phyloP scores from a whole-genome alignment of 1,139 yeast species.

The Blastobotrys aristatus region DNA sequence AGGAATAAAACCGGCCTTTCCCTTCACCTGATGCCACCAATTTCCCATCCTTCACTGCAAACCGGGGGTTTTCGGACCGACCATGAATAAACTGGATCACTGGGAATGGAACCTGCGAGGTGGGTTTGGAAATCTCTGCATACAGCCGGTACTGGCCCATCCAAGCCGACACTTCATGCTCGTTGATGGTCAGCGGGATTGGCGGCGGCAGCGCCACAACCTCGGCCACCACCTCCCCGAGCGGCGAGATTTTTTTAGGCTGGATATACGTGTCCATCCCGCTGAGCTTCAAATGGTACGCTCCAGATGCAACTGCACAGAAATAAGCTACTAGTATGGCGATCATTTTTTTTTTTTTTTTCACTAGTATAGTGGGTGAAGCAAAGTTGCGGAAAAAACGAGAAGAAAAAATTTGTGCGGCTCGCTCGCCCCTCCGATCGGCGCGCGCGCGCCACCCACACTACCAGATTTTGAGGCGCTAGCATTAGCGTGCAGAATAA shows the following conservation, averaged over 20 bases:
- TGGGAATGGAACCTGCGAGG: conserved; percentile 9
- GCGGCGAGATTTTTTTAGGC: conserved; percentile 6
- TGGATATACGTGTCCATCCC: background rate
- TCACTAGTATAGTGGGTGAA: too few species aligned
- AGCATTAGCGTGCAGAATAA: too few species aligned
- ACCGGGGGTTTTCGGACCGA: background rate
- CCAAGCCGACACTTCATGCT: background rate
- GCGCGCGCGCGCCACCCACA: too few species aligned
- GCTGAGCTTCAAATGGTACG: background rate
- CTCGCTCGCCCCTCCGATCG: too few species aligned
- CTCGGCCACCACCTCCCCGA: conserved; percentile 6
- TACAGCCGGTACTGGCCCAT: background rate
- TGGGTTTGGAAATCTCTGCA: conserved; percentile 5
- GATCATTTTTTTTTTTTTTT: too few species aligned
- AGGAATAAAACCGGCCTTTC: conserved; percentile 1
- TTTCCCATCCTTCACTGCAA: background rate
- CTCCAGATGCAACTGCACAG: background rate
- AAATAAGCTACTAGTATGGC: background rate
- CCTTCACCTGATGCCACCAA: background rate
- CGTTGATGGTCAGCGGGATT: background rate
- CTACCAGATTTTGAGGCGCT: too few species aligned
- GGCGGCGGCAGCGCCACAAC: conserved; percentile 5
- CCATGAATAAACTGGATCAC: background rate
- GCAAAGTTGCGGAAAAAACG: too few species aligned
- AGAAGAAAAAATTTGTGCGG: too few species aligned